Base-by-base conservation (phyloP, 345 rosid genomes). In the Litchi chinensis region DNA sequence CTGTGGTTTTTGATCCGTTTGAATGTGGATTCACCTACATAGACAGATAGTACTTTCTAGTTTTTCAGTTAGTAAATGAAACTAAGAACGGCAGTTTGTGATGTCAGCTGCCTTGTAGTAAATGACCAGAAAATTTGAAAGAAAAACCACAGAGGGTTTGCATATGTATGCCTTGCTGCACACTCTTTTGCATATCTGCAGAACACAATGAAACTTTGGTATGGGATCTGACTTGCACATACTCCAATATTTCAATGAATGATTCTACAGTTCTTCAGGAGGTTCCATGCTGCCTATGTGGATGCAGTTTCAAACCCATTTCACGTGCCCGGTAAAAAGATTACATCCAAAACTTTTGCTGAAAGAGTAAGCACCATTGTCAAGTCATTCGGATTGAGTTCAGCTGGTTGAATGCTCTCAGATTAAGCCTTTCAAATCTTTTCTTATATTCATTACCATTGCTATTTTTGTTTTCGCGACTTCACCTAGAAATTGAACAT, bases 241-340 rank as follows among this genome's bases (percentile, higher is more conserved):
- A 46, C 28, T 59, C 24, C 37, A 74, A 40, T 74, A 12, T 77
- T 28, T 52, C 19, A 41, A 67, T 72, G 56, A 22, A 70, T 5
- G 70, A 28, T 19, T 71, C 71, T 77, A 52, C 83, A 96, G 98
- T 94, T 94, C 79, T 90, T 90, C 84, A 85, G 90, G 90, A 90
- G 88, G 86, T 96, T 96, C 83, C 98, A 96, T 83, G 93, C 97
- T 54, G 97, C 94, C n/a, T 96, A 94, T 52, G 95, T 91, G 63
- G 98, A 94, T 79, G 98, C 97, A 24, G 93, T 94, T 82, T 96
- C 98, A 46, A 96, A 96, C 83, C 99, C 98, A 1, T 96, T 93
- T 74, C 97, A 96, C 32, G 93, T 96, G n/a, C 97, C 95, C 1
- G 98, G 98, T 28, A 96, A 94, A 85, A 96, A 89, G 92, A 93